Conservation (phyloP, 1,284 basidiomycete species). For the Papiliotrema laurentii region DNA sequence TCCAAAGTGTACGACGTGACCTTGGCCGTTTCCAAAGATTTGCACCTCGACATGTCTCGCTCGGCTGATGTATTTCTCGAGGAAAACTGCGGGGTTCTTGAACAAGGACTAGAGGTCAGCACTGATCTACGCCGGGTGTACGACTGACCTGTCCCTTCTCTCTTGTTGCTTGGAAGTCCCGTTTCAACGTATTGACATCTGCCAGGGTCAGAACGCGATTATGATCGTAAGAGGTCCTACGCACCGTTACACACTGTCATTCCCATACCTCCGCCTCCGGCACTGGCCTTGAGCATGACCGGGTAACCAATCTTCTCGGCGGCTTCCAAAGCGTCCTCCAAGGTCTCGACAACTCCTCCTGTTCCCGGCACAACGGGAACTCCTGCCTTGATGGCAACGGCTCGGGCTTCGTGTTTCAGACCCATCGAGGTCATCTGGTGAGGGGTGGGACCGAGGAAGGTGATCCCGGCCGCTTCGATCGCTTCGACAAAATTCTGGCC, state of each 20-base stretch:
- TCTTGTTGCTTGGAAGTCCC: conserved; percentile 47
- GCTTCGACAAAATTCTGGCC: conserved; percentile 61
- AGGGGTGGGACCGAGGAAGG: conserved; percentile 60
- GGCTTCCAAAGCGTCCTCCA: conserved; percentile 51
- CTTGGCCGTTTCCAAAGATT: conserved; percentile 62
- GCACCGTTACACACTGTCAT: conserved; percentile 58
- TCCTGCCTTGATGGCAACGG: conserved; percentile 53
- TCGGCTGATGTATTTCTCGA: conserved; percentile 59
- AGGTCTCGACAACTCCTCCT: conserved; percentile 47
- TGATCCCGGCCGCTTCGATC: conserved; percentile 55
- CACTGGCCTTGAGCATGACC: conserved; percentile 57
- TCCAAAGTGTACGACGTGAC: conserved; percentile 60
- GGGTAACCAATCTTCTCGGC: conserved; percentile 57
- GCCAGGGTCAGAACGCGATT: conserved; percentile 20
- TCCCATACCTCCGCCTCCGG: conserved; percentile 69
- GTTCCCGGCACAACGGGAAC: conserved; percentile 59
- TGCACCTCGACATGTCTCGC: conserved; percentile 62
- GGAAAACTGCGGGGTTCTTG: conserved; percentile 56
- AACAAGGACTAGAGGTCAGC: too few species aligned
- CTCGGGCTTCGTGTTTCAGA: conserved; percentile 60
- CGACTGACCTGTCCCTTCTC: too few species aligned
- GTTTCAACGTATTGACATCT: too few species aligned
- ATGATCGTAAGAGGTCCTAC: conserved; percentile 44
- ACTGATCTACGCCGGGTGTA: too few species aligned
- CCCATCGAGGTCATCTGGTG: conserved; percentile 58